Conservation (phyloP, 2,329 filamentous ascomycete genomes). For the Basipetospora chlamydospora region DNA sequence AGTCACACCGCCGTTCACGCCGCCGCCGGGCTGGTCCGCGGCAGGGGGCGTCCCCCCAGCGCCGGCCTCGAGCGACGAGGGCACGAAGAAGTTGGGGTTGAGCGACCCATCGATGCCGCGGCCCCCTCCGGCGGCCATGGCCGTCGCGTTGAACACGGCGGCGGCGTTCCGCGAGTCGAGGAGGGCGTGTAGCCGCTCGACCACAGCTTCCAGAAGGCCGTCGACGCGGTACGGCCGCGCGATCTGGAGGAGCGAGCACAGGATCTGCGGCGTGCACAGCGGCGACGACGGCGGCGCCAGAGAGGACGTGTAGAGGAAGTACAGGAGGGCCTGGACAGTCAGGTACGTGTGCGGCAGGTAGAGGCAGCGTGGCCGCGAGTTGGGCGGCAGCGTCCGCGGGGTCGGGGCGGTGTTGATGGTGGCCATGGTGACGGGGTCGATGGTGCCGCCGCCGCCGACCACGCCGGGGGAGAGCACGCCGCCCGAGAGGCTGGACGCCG, state of each 20-base stretch:
- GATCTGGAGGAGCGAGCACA: conserved; percentile 88
- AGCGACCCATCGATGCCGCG: conserved; percentile 58
- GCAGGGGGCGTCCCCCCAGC: no score
- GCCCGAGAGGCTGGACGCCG: conserved; percentile 28
- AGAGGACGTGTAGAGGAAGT: conserved; percentile 87
- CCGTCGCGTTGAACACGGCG: conserved; percentile 93
- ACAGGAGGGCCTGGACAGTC: conserved; percentile 77
- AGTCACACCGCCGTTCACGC: conserved; percentile 15
- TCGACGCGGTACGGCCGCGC: conserved; percentile 88
- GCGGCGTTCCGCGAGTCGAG: conserved; percentile 90
- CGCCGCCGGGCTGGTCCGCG: conserved; percentile 7
- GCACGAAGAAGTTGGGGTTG: conserved; percentile 48
- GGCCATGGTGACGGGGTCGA: conserved; percentile 25
- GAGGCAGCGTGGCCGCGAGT: conserved; percentile 65
- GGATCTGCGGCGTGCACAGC: conserved; percentile 84
- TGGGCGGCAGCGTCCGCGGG: conserved; percentile 39
- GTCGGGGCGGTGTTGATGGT: conserved; percentile 41
- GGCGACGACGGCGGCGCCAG: conserved; percentile 62
- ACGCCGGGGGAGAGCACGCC: conserved; percentile 17
- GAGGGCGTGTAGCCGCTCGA: conserved; percentile 76
- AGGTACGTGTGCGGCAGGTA: conserved; percentile 88
- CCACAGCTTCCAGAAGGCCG: conserved; percentile 79
- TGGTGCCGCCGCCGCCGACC: conserved; percentile 7
- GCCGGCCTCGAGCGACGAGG: conserved; percentile 18
- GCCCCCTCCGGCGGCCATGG: conserved; percentile 92